Evolutionary conservation across 179 eudicot genomes (phyloP), one percentile per base, ranked within the genome.

Genomic region (Amaranthus tricolor): DNA sequence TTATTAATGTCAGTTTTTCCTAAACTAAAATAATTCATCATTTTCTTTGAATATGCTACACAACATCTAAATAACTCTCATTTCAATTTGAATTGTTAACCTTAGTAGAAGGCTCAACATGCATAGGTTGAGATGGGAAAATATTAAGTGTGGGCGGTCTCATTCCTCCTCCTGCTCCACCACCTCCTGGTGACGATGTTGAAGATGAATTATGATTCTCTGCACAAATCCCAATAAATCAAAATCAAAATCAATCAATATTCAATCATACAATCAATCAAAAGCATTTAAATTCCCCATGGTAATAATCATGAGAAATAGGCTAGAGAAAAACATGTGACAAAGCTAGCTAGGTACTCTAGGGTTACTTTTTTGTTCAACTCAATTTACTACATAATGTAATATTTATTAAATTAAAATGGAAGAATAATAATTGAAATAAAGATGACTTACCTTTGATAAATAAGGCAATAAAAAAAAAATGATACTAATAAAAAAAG

Each of bases 101-200:
- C 89, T 87, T 86, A 43, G 89, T 64, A 55, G 88, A 82, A 78
- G 94, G 90, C 48, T 89, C 91, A 66, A 86, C 86, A 77, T 95
- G 98, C 99, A 93, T 95, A 77, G 99, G 99, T 76, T 95, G 95
- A 71, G 99, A 95, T 20, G 99, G 98, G 80, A 93, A 93, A 76
- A 95, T 95, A 85, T 95, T 93, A 65, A 95, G 82, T 69, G 97
- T 95, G 54, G 89, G 91, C 71, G 98, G 98, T 74, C 92, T 90
- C 95, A 90, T 87, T 68, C 92, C 96, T 52, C 83, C 96, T 24
- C 84, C 77, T 13, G 44, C 74, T n/a, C 45, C 79, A 9, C 59
- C 62, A 2, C 74, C 78, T 17, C 40, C 68, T 43, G 58, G 63
- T 0, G 71, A 71, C 68, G 76, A 57, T 20, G 80, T 62, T 8